Evolutionary conservation across 2,329 filamentous ascomycete species (phyloP).

Genomic region (Penicillium sp.): DNA sequence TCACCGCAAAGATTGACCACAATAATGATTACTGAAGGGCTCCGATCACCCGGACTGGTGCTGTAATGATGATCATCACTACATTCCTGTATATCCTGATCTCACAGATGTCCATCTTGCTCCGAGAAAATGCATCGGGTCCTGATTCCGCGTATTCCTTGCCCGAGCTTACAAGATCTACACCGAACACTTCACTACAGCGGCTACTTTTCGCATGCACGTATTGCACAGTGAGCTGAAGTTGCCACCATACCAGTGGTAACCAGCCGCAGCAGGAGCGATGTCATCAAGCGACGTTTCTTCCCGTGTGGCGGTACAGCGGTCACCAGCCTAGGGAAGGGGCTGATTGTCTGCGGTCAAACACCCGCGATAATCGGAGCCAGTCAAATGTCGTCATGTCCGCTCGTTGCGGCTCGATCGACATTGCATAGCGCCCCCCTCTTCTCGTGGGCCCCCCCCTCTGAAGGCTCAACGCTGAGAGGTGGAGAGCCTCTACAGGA

Average conservation of each 20-base stretch:
- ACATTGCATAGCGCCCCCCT: slow-evolving; percentile 33
- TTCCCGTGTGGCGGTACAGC: not conserved
- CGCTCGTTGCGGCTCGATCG: slow-evolving; percentile 32
- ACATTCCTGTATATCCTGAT: not conserved
- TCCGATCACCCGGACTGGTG: not conserved
- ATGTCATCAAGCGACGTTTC: not conserved
- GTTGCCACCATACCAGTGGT: not conserved
- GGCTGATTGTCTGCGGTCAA: not conserved
- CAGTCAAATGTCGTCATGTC: slow-evolving; percentile 24
- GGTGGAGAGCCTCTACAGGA: slow-evolving; percentile 4
- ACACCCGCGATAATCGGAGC: slow-evolving; percentile 12
- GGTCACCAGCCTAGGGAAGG: not conserved
- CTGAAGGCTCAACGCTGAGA: slow-evolving; percentile 23
- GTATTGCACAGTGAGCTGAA: not conserved
- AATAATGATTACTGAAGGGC: not conserved
- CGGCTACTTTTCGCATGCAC: not conserved
- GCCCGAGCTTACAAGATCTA: not conserved
- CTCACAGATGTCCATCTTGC: not conserved
- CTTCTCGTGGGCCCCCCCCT: not conserved
- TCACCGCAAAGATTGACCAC: not conserved
- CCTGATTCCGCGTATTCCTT: not conserved
- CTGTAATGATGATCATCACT: not conserved
- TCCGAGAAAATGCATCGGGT: not conserved
- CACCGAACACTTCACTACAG: not conserved
- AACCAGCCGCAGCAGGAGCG: not conserved